Evolutionary conservation across 768 basidiomycete species (phyloP).

Genomic region (Psilocybe azurescens): DNA sequence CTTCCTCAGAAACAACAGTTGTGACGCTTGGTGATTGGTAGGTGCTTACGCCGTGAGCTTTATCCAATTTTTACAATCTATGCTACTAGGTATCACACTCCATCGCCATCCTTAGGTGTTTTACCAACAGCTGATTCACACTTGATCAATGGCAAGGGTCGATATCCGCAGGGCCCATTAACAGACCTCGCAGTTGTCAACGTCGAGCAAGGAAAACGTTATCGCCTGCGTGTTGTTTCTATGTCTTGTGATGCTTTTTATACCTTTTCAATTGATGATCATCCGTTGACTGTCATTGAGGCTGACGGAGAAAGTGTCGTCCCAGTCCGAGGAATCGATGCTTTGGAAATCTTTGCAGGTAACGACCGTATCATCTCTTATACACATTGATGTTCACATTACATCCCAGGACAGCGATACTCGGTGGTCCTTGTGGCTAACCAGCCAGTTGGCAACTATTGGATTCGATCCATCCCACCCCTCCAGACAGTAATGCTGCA

Average conservation of each 20-base stretch:
- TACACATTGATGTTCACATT: neutral
- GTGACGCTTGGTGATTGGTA: constrained; percentile 39
- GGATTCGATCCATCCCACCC: constrained; percentile 38
- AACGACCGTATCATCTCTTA: neutral
- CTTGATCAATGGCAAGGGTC: constrained; percentile 59
- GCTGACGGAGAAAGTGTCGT: constrained; percentile 48
- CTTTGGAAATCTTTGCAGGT: constrained; percentile 44
- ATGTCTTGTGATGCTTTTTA: constrained; percentile 54
- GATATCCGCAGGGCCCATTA: constrained; percentile 44
- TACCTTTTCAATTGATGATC: constrained; percentile 48
- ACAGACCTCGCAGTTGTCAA: constrained; percentile 47
- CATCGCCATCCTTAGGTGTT: constrained; percentile 35
- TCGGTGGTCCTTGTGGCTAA: constrained; percentile 36
- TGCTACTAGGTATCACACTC: constrained; percentile 10
- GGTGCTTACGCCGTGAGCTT: neutral
- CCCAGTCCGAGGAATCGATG: constrained; percentile 47
- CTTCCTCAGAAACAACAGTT: constrained; percentile 33
- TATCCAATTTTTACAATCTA: neutral
- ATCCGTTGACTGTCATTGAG: constrained; percentile 59
- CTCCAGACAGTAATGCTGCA: constrained; percentile 13
- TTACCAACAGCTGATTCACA: constrained; percentile 39
- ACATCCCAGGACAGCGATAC: constrained; percentile 27
- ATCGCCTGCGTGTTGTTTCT: constrained; percentile 58
- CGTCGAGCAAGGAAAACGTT: constrained; percentile 45
- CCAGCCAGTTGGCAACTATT: constrained; percentile 7